Conservation (phyloP, 176 grass and related monocot genomes). For the Puccinellia tenuiflora region DNA sequence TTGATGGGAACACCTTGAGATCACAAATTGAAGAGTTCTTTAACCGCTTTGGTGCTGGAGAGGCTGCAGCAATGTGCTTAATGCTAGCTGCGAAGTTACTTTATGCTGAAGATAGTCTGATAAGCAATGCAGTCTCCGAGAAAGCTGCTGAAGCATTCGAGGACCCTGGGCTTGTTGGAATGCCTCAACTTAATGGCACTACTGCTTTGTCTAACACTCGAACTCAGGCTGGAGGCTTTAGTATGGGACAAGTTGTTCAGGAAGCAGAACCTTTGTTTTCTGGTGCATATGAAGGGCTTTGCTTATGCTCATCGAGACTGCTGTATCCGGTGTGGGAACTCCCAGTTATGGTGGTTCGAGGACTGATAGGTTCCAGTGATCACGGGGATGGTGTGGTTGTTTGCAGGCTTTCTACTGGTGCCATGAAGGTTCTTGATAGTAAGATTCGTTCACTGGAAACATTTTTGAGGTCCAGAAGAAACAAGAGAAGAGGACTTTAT, state of each 20-base stretch:
- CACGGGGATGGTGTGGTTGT: slow-evolving; percentile 53
- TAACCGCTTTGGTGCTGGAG: slow-evolving; percentile 82
- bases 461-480: slow-evolving; percentile 94
- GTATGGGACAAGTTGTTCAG: slow-evolving; percentile 98
- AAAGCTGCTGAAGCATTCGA: slow-evolving; percentile 97
- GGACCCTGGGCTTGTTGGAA: slow-evolving; percentile 79
- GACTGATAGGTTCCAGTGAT: slow-evolving; percentile 39
- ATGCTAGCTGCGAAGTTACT: slow-evolving; percentile 81
- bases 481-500: slow-evolving; percentile 92
- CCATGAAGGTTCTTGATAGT: slow-evolving; percentile 85
- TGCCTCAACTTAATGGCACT: slow-evolving; percentile 69
- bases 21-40: slow-evolving; percentile 90
- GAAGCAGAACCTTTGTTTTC: slow-evolving; percentile 90
- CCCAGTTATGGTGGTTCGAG: slow-evolving; percentile 75
- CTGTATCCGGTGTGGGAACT: slow-evolving; percentile 93
- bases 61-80: slow-evolving; percentile 96
- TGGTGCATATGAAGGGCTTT: slow-evolving; percentile 93
- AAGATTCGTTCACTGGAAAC: slow-evolving; percentile 86
- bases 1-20: slow-evolving; percentile 72
- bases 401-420: slow-evolving; percentile 67
- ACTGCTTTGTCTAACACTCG: slow-evolving; percentile 61
- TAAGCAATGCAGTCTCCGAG: slow-evolving; percentile 71
- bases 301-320: slow-evolving; percentile 90
- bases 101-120: slow-evolving; percentile 67
- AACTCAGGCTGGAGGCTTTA: slow-evolving; percentile 84